Base-by-base conservation (phyloP, 176 grass and related monocot genomes). In the Oryza coarctata region DNA sequence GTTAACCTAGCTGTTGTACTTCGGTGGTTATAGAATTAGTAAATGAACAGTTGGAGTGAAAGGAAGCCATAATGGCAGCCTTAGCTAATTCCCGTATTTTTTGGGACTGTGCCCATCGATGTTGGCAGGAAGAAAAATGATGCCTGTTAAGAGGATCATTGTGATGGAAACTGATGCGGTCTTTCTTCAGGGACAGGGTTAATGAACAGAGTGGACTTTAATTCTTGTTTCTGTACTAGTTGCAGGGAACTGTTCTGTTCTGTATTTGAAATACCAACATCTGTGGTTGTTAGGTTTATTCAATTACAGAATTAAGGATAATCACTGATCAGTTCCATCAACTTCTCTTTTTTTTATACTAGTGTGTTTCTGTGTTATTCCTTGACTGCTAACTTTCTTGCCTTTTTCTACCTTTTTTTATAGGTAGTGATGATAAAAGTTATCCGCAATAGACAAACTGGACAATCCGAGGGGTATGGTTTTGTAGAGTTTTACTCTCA, bases 401-500 rank as follows among this genome's bases (percentile, higher is more conserved):
- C 15, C 10, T 57, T 88, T 74, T 81, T 23, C 5, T 26, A 8
- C 83, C 63, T 58, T 2, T 80, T 35, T 64, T 35, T 81, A 30
- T 44, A 91, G 89, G 89, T 91, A 33, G 73, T 85, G 70, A 88
- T 77, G 15, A 91, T 91, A 77, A 91, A 91, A 91, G 89, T 91
- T 82, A 91, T 91, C 79, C 86, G 82, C 62, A 91, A 88, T 82
- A 88, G 86, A 74, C 89, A 91, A 82, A 91, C 89, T 68, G 89
- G 89, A 70, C 86, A 88, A 25, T 91, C 89, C 5, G 89, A 91
- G 82, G 89, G 89, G 67, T 91, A 91, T 63, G 89, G 89, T 82
- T 91, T 91, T 85, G 89, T 91, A 69, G 86, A 91, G 79, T 91
- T 91, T 68, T 88, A 85, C 68, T 78, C 86, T 70, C 89, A 88